Evolutionary conservation across 345 rosid species (phyloP), one percentile per base, ranked within the genome.

Genomic region (Mercurialis annua): DNA sequence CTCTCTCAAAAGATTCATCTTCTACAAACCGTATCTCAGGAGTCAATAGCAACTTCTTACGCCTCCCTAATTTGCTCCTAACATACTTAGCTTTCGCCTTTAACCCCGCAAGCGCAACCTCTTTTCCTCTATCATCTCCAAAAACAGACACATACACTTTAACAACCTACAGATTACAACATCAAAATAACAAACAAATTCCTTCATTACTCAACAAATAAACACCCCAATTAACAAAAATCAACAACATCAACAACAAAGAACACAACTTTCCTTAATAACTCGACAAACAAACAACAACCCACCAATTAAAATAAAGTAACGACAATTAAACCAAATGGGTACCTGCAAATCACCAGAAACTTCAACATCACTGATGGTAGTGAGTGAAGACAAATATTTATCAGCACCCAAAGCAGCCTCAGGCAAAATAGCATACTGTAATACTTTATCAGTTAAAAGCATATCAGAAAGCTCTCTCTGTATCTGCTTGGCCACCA

Each of bases 121-220:
- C 96, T 80, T 81, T 90, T 62, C 98, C 98, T 78, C 96, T 85
- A 61, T 93, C 98, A 67, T 93, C 97, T 4, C 98, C 98, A 66
- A 89, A 93, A 62, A 90, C 98, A 10, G 98, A 93, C 20, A 93
- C 90, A 76, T 83, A 93, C 6, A 90, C 98, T 77, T 93, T 93
- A 34, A 90, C 98, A 70, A 93, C 94, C 98, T 90, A 66, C 69
- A 31, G 38, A 9, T 36, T 36, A 9, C 4, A 12, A 31, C 60
- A 43, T 10, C n/a, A 29, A 1, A 38, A 18, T 0, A 36, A 21
- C 3, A 20, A 24, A 26, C 30, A 34, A 30, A 21, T 42, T 60
- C 17, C 50, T 36, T 14, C 26, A 43, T 15, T 15, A 60, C 65
- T 26, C 36, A 43, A 43, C 8, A 26, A 16, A 24, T 3, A 24